phyloP scores from a whole-genome alignment of 148 eudicot species.

The Chenopodium formosanum region DNA sequence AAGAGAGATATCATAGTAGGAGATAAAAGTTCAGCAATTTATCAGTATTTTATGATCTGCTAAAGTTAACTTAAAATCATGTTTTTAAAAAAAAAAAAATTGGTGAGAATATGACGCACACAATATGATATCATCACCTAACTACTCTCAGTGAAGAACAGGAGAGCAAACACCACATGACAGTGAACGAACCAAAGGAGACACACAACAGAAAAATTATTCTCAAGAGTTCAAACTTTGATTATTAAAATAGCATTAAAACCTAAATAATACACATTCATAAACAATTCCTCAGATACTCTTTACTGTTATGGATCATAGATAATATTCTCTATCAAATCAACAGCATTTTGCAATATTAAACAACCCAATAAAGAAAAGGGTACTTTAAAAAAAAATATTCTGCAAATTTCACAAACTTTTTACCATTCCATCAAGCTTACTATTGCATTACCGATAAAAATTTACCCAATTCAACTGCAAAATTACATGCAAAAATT shows the following conservation, averaged over 20 bases:
- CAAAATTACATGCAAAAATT: background rate
- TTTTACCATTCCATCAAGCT: background rate
- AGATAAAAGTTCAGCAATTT: background rate
- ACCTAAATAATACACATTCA: background rate
- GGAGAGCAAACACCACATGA: conserved; percentile 10
- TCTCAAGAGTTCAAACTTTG: background rate
- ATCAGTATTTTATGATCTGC: background rate
- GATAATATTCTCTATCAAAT: conserved; percentile 1
- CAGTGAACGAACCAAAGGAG: background rate
- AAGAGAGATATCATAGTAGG: background rate
- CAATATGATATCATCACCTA: conserved; percentile 8
- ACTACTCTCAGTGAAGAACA: background rate
- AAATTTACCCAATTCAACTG: background rate
- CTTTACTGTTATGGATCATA: background rate
- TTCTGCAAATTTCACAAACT: background rate
- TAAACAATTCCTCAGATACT: background rate
- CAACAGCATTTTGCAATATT: background rate
- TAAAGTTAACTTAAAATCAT: background rate
- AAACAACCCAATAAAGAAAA: conserved; percentile 2
- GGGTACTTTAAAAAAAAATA: background rate
- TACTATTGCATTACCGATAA: background rate
- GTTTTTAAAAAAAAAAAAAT: background rate
- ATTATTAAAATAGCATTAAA: conserved; percentile 4
- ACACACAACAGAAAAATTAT: background rate
- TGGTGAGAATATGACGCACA: background rate